Evolutionary conservation across 1,139 yeast species (phyloP).

Genomic region (Sugiyamaella xylanicola): DNA sequence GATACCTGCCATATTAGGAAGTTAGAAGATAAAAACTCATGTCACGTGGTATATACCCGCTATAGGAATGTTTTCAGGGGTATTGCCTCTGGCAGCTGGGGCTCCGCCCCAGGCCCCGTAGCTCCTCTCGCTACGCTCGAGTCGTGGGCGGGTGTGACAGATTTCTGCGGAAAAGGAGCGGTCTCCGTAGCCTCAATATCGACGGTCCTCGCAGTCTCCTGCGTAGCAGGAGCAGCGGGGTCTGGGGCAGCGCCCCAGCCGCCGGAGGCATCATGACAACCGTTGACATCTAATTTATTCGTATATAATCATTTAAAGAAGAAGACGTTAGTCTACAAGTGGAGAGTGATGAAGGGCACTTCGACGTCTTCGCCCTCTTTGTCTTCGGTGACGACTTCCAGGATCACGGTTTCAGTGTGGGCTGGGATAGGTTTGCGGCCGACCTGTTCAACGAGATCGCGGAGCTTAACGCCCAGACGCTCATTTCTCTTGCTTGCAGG

Average conservation of each 20-base stretch:
- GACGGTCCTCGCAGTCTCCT: too few species aligned
- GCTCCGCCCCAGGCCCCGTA: too few species aligned
- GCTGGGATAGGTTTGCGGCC: conserved; percentile 81
- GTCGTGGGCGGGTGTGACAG: too few species aligned
- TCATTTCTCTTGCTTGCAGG: conserved; percentile 89
- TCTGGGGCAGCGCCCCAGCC: conserved; percentile 1
- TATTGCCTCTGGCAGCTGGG: too few species aligned
- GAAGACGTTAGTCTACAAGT: conserved; percentile 24
- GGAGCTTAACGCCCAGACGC: conserved; percentile 65
- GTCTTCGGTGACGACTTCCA: conserved; percentile 93
- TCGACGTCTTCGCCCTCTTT: conserved; percentile 93
- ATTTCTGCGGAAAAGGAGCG: too few species aligned
- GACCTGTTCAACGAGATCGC: conserved; percentile 75
- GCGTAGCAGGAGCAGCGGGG: background rate
- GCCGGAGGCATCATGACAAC: background rate
- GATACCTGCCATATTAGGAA: background rate
- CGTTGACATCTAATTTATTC: background rate
- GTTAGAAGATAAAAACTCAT: background rate
- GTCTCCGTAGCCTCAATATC: too few species aligned
- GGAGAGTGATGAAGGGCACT: conserved; percentile 70
- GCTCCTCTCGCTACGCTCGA: too few species aligned
- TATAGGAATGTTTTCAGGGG: too few species aligned
- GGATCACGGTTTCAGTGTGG: conserved; percentile 72
- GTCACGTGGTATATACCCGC: too few species aligned
- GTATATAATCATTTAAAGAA: background rate